Evolutionary conservation across 139 green algal species (phyloP).

Genomic region (Chlamydomonas eustigma): DNA sequence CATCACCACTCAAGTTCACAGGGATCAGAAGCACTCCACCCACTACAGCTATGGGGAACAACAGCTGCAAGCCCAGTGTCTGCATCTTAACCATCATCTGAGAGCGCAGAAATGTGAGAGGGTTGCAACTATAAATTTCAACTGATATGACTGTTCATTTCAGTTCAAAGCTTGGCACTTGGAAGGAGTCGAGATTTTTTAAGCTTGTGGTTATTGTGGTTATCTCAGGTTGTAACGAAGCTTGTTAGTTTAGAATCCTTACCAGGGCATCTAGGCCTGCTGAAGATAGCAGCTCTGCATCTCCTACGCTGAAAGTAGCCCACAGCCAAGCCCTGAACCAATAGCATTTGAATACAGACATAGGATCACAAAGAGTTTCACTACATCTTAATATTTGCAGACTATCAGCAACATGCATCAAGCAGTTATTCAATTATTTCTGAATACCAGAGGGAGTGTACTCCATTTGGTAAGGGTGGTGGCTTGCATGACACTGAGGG

Average conservation of each 20-base stretch:
- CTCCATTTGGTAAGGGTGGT: neutral
- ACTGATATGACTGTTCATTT: too few relatives aligned
- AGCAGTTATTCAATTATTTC: too few relatives aligned
- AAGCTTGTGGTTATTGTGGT: too few relatives aligned
- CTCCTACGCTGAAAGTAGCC: conserved; percentile 6
- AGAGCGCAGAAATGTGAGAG: neutral
- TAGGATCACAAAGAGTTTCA: too few relatives aligned
- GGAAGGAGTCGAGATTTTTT: too few relatives aligned
- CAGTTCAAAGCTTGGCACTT: too few relatives aligned
- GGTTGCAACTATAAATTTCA: neutral
- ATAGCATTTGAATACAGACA: too few relatives aligned
- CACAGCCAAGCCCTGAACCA: conserved; percentile 5
- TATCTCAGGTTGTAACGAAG: too few relatives aligned
- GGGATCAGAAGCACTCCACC: conserved; percentile 5
- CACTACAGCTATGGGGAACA: conserved; percentile 19
- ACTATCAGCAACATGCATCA: too few relatives aligned
- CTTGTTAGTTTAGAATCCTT: too few relatives aligned
- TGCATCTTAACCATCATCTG: conserved; percentile 38
- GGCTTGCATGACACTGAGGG: neutral
- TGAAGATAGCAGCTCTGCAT: conserved; percentile 7
- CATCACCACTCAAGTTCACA: conserved; percentile 17
- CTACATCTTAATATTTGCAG: too few relatives aligned
- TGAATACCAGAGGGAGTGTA: neutral
- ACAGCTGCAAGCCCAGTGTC: conserved; percentile 29
- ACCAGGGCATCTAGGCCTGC: conserved; percentile 24